Percentiles rank a stretch among this genome's conserved stretches.
phyloP scores from a whole-genome alignment of 2,329 filamentous ascomycete species.

The Aspergillus pseudoglaucus region DNA sequence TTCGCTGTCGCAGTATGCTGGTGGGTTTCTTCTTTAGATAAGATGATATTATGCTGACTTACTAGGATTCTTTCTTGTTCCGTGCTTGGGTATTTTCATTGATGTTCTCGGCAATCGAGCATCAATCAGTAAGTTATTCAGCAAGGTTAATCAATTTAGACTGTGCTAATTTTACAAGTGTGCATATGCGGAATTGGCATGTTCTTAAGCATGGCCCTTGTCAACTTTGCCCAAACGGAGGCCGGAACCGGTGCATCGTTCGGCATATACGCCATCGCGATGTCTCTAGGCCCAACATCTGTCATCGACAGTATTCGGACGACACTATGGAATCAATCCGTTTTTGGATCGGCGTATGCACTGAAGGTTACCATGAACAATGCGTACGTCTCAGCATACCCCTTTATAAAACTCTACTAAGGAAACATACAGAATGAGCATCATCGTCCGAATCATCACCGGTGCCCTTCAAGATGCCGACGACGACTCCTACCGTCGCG shows the following conservation, averaged over 20 bases:
- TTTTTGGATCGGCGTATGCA: constrained; percentile 55
- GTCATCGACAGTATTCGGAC: constrained; percentile 58
- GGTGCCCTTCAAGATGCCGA: constrained; percentile 55
- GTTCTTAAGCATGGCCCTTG: constrained; percentile 48
- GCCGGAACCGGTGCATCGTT: constrained; percentile 54
- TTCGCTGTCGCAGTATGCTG: constrained; percentile 49
- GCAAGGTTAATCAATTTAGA: no score
- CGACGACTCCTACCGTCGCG: constrained; percentile 50
- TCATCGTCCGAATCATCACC: constrained; percentile 53
- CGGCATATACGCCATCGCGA: constrained; percentile 53
- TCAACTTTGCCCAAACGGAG: constrained; percentile 46
- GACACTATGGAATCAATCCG: constrained; percentile 53
- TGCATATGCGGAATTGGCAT: constrained; percentile 45
- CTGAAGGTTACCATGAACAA: constrained; percentile 59
- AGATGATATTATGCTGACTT: no score
- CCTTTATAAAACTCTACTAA: no score
- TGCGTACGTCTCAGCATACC: constrained; percentile 21
- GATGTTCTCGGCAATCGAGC: constrained; percentile 52
- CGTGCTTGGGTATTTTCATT: constrained; percentile 50
- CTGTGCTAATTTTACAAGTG: constrained; percentile 9
- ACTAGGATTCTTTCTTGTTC: constrained; percentile 51
- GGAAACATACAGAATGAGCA: constrained; percentile 45
- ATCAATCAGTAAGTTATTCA: constrained; percentile 30
- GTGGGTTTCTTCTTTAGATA: constrained; percentile 12
- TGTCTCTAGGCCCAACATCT: constrained; percentile 50